Evolutionary conservation across 2,329 filamentous ascomycete genomes (phyloP).

Genomic region (Macrophomina tecta): DNA sequence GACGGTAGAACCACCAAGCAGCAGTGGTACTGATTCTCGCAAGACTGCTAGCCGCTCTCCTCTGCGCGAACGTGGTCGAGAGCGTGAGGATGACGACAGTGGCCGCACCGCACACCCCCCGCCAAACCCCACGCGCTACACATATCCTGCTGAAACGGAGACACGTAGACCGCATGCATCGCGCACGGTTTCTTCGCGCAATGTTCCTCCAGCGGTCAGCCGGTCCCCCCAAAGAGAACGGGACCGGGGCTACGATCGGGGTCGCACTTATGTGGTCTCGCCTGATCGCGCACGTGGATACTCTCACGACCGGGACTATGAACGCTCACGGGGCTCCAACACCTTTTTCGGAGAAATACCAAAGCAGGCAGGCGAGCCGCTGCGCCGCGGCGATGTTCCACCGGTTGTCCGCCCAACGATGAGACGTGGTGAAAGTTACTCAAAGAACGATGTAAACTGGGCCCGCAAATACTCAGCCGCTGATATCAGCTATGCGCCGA

Average conservation of each 20-base stretch:
- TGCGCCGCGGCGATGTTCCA: constrained; percentile 32
- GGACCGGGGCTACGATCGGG: constrained; percentile 1
- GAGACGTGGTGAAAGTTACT: constrained; percentile 36
- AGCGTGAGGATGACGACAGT: constrained; percentile 7
- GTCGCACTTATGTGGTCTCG: constrained; percentile 19
- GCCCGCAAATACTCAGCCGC: constrained; percentile 41
- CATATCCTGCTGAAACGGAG: not conserved
- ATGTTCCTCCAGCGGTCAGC: not conserved
- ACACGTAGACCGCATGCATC: constrained; percentile 6
- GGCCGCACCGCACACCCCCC: not conserved
- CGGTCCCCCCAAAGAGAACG: not conserved
- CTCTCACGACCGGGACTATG: constrained; percentile 22
- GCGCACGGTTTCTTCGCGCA: not conserved
- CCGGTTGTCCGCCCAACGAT: constrained; percentile 31
- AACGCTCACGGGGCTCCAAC: constrained; percentile 33
- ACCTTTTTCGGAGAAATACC: constrained; percentile 35
- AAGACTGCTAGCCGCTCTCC: constrained; percentile 6
- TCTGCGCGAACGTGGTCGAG: not conserved
- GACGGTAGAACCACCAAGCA: constrained; percentile 38
- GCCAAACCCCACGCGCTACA: constrained; percentile 3
- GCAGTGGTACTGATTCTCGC: not conserved
- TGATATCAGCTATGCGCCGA: constrained; percentile 39
- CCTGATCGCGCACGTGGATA: not conserved
- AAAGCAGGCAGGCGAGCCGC: constrained; percentile 36
- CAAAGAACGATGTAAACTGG: constrained; percentile 41